A percentile compares a stretch with the other conserved stretches of the same genome.
phyloP scores from a whole-genome alignment of 441 rosid species.

The Adansonia gregorii region DNA sequence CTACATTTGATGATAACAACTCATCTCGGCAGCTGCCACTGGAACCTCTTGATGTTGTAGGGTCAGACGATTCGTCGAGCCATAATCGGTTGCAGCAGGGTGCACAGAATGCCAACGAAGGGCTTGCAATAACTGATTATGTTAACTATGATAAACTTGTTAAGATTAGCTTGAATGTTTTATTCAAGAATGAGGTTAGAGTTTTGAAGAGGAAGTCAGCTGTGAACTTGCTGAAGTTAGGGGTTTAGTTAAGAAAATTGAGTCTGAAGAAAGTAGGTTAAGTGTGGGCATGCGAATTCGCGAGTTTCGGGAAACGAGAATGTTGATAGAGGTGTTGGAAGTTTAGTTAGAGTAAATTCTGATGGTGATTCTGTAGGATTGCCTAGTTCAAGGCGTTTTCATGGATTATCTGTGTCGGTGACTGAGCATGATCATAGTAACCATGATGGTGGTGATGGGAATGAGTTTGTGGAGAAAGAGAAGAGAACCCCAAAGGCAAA shows the following conservation, averaged over 20 bases:
- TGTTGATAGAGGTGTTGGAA: constrained; percentile 34
- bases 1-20: constrained; percentile 6
- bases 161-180: constrained; percentile 58
- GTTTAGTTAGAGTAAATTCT: constrained; percentile 47
- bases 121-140: constrained; percentile 39
- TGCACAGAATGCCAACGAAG: constrained; percentile 35
- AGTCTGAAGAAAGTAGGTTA: constrained; percentile 40
- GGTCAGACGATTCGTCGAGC: constrained; percentile 51
- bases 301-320: constrained; percentile 24
- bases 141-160: constrained; percentile 44
- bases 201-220: constrained; percentile 62
- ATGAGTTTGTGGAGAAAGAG: constrained; percentile 42
- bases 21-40: not conserved
- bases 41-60: constrained; percentile 20
- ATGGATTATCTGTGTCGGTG: constrained; percentile 35
- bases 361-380: constrained; percentile 58
- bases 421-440: too few species aligned
- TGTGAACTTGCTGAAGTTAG: constrained; percentile 73
- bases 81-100: constrained; percentile 38
- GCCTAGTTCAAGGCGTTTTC: constrained; percentile 30
- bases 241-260: constrained; percentile 59
- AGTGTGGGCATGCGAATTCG: constrained; percentile 14
- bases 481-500: constrained; percentile 46
- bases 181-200: constrained; percentile 52
- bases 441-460: constrained; percentile 24